Conservation (phyloP, 345 rosid genomes). For the Eucalyptus pauciflora region DNA sequence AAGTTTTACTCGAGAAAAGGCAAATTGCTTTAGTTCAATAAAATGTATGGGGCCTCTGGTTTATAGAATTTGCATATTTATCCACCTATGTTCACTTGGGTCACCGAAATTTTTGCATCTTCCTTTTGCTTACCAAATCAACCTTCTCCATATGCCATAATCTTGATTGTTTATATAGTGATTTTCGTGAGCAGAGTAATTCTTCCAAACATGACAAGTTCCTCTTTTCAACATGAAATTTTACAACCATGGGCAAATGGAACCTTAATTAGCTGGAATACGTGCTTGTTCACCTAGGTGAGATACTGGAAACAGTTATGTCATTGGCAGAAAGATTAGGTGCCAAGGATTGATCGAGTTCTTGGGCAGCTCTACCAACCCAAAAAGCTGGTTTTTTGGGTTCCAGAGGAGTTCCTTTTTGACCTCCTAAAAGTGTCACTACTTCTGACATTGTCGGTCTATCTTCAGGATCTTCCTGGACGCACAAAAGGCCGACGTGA, state of each 20-base stretch:
- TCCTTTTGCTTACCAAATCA: not conserved
- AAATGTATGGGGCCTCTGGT: not conserved
- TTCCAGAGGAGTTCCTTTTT: not conserved
- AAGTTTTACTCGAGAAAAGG: not conserved
- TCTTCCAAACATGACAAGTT: not conserved
- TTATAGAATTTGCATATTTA: not conserved
- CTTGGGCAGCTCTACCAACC: not conserved
- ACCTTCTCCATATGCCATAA: not conserved
- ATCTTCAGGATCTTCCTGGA: not conserved
- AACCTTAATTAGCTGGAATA: not conserved
- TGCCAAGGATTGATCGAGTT: not conserved
- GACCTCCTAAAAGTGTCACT: slow-evolving; percentile 18
- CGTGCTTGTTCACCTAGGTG: not conserved
- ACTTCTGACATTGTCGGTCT: slow-evolving; percentile 45
- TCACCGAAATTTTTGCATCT: not conserved
- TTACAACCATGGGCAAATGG: not conserved
- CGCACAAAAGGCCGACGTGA: slow-evolving; percentile 33
- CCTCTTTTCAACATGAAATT: not conserved
- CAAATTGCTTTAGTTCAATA: not conserved
- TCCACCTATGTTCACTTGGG: not conserved
- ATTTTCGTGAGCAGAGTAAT: not conserved
- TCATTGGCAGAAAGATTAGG: not conserved
- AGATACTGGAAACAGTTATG: not conserved
- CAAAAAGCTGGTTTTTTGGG: slow-evolving; percentile 14
- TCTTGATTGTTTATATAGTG: not conserved